Evolutionary conservation across 805 yeast genomes (phyloP), one percentile per base, ranked within the genome.

Genomic region (Candida jianshihensis): DNA sequence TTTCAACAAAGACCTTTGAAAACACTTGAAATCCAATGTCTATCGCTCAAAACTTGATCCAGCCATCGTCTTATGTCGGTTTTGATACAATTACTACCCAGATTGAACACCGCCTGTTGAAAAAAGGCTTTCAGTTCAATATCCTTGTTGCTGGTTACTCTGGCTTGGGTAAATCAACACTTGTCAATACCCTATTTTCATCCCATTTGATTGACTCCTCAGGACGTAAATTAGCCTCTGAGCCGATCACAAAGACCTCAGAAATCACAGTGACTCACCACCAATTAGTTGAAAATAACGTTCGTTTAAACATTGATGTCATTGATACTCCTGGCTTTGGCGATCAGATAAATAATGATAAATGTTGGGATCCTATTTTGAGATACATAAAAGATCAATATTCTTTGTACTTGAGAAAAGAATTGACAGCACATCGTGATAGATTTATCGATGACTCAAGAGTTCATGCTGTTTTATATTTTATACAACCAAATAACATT

Each of bases 271-370:
- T 80, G 19, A 69, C 78, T 20, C 60, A 73, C n/a, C 89, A 81
- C 43, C 70, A 73, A 14, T 70, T 92, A 46, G 62, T 77, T 39
- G 98, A 92, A 63, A 88, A 87, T 59, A 84, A 83, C 46, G 97
- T 92, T 39, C 78, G 80, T 43, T 75, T 92, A 57, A 81, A 81
- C 52, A 66, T 92, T 45, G 89, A 87, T 51, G 78, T 92, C 38
- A 85, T 92, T 56, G 98, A 92, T 59, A 92, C 98, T 4, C 97
- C 97, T 16, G 97, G 97, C 13, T 92, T 87, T 68, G 97, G 96
- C 27, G 98, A 92, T 68, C 96, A 85, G 64, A 83, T 92, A 48
- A 85, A 88, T 66, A 89, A 89, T 62, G 94, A 85, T 53, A 84
- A 82, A 62, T 88, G 95, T 63, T 90, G 97, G 96, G 97, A 89